Evolutionary conservation across 805 yeast species (phyloP), one percentile per base, ranked within the genome.

Genomic region (Pichia thaimueangensis): DNA sequence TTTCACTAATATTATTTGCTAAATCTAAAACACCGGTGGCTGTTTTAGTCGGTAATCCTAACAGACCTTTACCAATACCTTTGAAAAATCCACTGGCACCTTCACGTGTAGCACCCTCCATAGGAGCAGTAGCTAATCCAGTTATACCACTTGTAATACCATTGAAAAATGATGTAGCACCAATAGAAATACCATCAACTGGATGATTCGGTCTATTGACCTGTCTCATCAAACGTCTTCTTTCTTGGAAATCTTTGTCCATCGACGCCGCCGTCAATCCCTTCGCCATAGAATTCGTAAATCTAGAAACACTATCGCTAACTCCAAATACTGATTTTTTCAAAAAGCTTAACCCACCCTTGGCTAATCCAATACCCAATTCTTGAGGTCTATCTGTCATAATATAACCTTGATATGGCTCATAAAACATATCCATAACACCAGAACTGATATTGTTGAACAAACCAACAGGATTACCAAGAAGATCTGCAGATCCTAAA

Each of bases 401-500:
- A 37, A 91, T 78, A 53, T 86, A 86, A 0, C 99, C 99, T 58
- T 88, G 93, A 56, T 91, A 93, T 3, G 99, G 99, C 58, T 91
- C 97, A 58, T 93, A 93, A 60, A 93, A 93, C 16, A 93, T 83
- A 61, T 93, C 99, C 76, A 88, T 75, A 10, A 93, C 93, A 40
- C 99, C 99, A 0, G 97, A 87, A 44, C 95, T 81, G 44, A 93
- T 69, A 52, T 88, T 89, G 59, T 86, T 93, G 68, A 93, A 93
- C 47, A 93, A 67, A 1, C 98, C 98, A 23, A 94, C 97, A 0
- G 99, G 99, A 52, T 94, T 93, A 19, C 98, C 99, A 38, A 93
- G 66, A 51, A 93, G 78, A 63, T 94, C 98, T 0, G 97, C 98
- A 16, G 96, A 87, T 0, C 99, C 99, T 27, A 94, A 67, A 34